Evolutionary conservation across 345 rosid genomes (phyloP), one percentile per base, ranked within the genome.

Genomic region (Eutrema heterophyllum): DNA sequence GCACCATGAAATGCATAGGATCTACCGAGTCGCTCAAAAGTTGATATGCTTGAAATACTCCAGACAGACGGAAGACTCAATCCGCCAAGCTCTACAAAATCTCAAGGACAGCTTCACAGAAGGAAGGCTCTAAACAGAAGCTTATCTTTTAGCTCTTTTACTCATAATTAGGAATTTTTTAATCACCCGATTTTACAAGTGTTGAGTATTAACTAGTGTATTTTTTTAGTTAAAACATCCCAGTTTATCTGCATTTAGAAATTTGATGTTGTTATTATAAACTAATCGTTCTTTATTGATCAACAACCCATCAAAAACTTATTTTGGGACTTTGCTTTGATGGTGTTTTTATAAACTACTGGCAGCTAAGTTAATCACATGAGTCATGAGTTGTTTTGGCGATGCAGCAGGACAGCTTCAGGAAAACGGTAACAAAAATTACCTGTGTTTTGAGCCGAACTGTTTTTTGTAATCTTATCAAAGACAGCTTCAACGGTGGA

Each of bases 361-460:
- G 68, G 80, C 21, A 76, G 83, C 80, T 86, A 96, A 1, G 90
- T 84, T 45, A 95, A 94, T 73, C 96, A 91, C 64, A 88, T 91
- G 95, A 18, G 21, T 18, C 21, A 18, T 18, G 21, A 80, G 74
- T 24, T 91, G 96, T 80, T 91, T 94, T 55, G 89, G 83, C 11
- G 96, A 94, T 66, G 93, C 95, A 49, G 86, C 84, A 0, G 96
- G 96, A 41, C 83, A 83, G 45, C 87, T 91, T 67, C 97, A 94
- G 59, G 98, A 89, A 60, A 83, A 89, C 5, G 91, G 98, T 71
- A 49, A 62, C 41, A 26, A 12, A 24, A 62, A 33, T 26, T 45
- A n/a, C 11, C 4, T 18, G 21, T 32, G 10, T 16, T 60, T 12
- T 18, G 21, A 18, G 21, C 21, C 21, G 21, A 18, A 12, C 10